Conservation (phyloP, 495 filamentous ascomycete species). For the Neurospora sublineolata region DNA sequence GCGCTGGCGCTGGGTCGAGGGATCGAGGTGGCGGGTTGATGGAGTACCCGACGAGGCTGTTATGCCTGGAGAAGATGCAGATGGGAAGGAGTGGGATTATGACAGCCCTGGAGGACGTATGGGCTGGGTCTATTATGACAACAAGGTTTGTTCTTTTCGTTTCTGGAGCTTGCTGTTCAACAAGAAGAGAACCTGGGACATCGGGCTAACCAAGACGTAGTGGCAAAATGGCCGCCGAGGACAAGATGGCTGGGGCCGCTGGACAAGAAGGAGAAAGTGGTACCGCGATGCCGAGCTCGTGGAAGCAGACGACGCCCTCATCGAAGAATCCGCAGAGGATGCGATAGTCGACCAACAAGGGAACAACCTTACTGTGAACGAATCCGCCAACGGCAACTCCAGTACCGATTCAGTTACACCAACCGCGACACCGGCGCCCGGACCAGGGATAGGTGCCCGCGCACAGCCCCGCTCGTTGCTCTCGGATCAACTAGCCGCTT, state of each 20-base stretch:
- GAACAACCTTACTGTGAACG: not conserved
- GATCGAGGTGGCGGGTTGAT: slow-evolving; percentile 79
- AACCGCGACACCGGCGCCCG: slow-evolving; percentile 1
- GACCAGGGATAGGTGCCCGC: not conserved
- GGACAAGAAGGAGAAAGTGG: slow-evolving; percentile 92
- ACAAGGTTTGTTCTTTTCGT: slow-evolving; percentile 53
- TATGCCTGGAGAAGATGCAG: slow-evolving; percentile 20
- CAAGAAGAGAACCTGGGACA: not conserved
- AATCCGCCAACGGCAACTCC: slow-evolving; percentile 15
- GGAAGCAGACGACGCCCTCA: slow-evolving; percentile 43
- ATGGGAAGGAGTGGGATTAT: slow-evolving; percentile 35
- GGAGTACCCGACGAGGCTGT: slow-evolving; percentile 49
- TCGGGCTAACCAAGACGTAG: slow-evolving; percentile 29
- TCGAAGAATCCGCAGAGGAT: slow-evolving; percentile 32
- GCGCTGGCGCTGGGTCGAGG: slow-evolving; percentile 79
- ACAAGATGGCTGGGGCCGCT: slow-evolving; percentile 87
- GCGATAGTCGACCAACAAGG: slow-evolving; percentile 9
- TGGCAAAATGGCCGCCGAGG: slow-evolving; percentile 88
- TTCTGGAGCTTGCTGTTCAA: no score
- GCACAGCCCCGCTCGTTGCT: not conserved
- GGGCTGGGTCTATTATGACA: slow-evolving; percentile 98
- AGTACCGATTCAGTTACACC: slow-evolving; percentile 7
- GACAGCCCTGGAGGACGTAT: slow-evolving; percentile 46
- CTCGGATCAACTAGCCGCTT: not conserved
- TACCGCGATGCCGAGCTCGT: slow-evolving; percentile 91